A percentile compares a stretch with the other conserved stretches of the same genome.
These are phyloP conservation scores for Rhodamnia rubescens DNA, from an alignment of 345 rosid species.

Conservation along the genomic window DNA sequence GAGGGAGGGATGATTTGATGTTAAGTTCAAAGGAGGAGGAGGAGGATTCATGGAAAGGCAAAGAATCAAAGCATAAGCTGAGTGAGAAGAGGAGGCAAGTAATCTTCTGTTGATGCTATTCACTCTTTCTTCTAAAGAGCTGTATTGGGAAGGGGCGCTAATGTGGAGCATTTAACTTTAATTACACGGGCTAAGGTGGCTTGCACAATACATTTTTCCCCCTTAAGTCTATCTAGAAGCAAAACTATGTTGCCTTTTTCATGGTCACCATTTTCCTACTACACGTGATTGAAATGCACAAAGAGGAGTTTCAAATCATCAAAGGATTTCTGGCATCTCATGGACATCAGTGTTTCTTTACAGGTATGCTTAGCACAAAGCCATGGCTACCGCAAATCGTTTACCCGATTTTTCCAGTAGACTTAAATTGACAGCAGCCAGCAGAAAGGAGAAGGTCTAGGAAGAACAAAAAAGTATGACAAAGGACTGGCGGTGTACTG, in stretches of 20 bases:
- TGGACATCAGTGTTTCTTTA: neutral
- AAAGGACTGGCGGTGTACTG: neutral
- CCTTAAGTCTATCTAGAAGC: neutral
- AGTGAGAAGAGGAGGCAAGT: neutral
- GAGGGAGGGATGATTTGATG: neutral
- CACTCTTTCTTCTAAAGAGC: neutral
- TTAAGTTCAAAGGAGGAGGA: constrained; percentile 8
- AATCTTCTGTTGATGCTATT: neutral
- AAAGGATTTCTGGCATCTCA: neutral
- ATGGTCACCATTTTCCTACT: neutral
- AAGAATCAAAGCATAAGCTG: neutral
- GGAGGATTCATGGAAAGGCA: constrained; percentile 9
- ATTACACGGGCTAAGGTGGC: neutral
- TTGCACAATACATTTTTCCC: neutral
- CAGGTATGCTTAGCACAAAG: neutral
- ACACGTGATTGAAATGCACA: neutral
- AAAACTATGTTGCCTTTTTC: neutral
- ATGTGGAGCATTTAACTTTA: neutral
- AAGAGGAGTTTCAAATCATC: neutral
- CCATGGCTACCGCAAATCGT: neutral
- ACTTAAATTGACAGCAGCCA: neutral
- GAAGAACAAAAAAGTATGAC: neutral
- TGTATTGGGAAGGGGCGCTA: neutral
- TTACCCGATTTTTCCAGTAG: neutral
- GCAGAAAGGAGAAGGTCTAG: neutral